Evolutionary conservation across 495 filamentous ascomycete genomes (phyloP).

Genomic region (Aspergillus wentii): DNA sequence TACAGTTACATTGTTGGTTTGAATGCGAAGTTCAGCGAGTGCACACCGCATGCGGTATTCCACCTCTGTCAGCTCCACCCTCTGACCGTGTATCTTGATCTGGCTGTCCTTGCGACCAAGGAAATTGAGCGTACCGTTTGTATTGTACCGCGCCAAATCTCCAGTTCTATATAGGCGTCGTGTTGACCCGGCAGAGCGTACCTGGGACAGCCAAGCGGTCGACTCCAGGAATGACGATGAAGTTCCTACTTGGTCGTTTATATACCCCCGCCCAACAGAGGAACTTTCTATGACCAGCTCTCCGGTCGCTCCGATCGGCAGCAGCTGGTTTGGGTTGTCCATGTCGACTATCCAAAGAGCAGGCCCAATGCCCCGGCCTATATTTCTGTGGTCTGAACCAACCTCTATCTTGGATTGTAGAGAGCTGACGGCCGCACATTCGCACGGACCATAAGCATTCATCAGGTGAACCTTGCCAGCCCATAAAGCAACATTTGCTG

Average conservation of each 20-base stretch:
- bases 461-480: conserved; percentile 4
- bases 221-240: not conserved
- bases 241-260: conserved; percentile 21
- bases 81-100: conserved; percentile 6
- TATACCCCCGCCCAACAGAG: conserved; percentile 44
- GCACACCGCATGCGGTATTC: not conserved
- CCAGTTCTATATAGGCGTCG: conserved; percentile 1
- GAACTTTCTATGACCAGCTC: conserved; percentile 50
- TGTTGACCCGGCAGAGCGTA: not conserved
- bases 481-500: conserved; percentile 4
- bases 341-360: conserved; percentile 6
- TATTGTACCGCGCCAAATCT: conserved; percentile 1
- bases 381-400: not conserved
- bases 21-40: not conserved
- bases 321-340: conserved; percentile 39
- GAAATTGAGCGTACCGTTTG: not conserved
- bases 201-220: not conserved
- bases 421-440: not conserved
- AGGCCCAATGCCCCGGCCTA: not conserved
- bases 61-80: conserved; percentile 5
- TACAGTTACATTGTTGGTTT: not conserved
- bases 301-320: conserved; percentile 46
- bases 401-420: not conserved
- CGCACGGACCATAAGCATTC: conserved; percentile 24
- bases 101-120: conserved; percentile 7